Conservation (phyloP, 345 rosid genomes). For the Erodium maritimum region DNA sequence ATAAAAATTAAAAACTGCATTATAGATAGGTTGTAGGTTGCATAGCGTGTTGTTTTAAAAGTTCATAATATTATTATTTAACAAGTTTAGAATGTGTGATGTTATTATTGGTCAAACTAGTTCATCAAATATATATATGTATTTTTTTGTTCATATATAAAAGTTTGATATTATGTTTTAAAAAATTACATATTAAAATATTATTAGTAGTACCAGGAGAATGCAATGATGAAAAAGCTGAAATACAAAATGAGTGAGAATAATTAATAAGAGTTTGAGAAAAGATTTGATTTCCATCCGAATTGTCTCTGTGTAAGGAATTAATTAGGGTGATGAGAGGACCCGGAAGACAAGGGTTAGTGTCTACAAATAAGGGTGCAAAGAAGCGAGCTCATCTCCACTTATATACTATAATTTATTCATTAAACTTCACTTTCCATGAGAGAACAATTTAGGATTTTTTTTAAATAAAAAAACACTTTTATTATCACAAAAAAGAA, state of each 20-base stretch:
- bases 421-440: not conserved
- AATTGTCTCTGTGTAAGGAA: conserved; percentile 12
- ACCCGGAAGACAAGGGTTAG: conserved; percentile 36
- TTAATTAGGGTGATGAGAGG: not conserved
- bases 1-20: too few species aligned
- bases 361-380: conserved; percentile 33
- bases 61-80: too few species aligned
- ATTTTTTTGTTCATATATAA: too few species aligned
- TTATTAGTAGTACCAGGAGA: not conserved
- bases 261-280: not conserved
- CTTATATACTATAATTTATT: not conserved
- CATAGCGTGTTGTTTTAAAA: too few species aligned
- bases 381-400: conserved; percentile 10
- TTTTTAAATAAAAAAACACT: too few species aligned
- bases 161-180: too few species aligned
- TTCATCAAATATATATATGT: too few species aligned
- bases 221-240: not conserved
- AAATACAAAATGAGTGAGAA: not conserved
- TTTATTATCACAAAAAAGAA: too few species aligned
- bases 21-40: too few species aligned
- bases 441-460: not conserved
- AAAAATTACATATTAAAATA: too few species aligned
- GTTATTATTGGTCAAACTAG: too few species aligned
- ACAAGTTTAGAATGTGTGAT: too few species aligned
- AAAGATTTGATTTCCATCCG: conserved; percentile 17